phyloP scores from a whole-genome alignment of 768 basidiomycete genomes.

The Gelatoporia subvermispora region DNA sequence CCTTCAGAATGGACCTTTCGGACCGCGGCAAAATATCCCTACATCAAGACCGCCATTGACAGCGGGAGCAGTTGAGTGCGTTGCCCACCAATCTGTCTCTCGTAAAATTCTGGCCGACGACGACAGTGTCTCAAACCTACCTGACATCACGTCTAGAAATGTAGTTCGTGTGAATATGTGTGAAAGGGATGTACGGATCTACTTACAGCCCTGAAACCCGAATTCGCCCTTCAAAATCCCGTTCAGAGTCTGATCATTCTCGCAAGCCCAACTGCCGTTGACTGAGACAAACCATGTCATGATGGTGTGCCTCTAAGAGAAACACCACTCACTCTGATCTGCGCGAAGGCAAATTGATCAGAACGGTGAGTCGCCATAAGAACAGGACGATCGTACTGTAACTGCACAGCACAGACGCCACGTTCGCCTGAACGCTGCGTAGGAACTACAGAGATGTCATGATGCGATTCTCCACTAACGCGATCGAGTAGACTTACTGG shows the following conservation, averaged over 20 bases:
- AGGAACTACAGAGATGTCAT: conserved; percentile 35
- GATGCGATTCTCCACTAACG: background rate
- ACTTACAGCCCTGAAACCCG: conserved; percentile 36
- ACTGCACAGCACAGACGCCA: conserved; percentile 68
- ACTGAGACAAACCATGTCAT: conserved; percentile 37
- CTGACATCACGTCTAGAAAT: conserved; percentile 24
- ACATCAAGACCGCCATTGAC: conserved; percentile 63
- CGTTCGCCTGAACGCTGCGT: conserved; percentile 68
- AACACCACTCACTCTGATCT: conserved; percentile 10
- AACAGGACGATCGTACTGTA: no score
- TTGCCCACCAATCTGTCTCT: conserved; percentile 59
- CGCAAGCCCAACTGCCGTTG: conserved; percentile 69
- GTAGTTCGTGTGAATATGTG: background rate
- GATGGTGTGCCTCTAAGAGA: background rate
- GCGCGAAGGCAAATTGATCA: background rate
- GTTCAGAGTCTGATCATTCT: conserved; percentile 66
- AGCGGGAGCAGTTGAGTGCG: conserved; percentile 48
- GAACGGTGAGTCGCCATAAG: no score
- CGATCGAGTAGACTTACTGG: conserved; percentile 26
- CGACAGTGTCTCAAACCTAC: conserved; percentile 8
- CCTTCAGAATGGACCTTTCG: background rate
- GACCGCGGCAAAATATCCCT: conserved; percentile 12
- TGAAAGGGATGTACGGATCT: no score
- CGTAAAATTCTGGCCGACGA: conserved; percentile 29
- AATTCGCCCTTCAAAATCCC: conserved; percentile 36